Percentiles rank a stretch among this genome's conserved stretches.
phyloP scores from a whole-genome alignment of 1,139 yeast genomes.

The Hyphopichia khmerensis region DNA sequence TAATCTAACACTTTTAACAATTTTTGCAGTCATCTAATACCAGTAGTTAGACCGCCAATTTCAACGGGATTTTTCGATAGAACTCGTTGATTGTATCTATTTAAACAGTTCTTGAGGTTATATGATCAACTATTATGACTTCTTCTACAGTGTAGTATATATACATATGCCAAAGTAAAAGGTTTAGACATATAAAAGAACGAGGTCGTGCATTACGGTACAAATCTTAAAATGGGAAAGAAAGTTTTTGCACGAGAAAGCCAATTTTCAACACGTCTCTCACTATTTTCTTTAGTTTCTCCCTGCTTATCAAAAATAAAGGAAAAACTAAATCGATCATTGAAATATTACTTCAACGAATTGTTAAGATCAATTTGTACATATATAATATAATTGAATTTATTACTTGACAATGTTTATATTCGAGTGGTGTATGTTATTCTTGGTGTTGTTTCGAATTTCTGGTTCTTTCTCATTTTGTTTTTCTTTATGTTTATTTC shows the following conservation, averaged over 20 bases:
- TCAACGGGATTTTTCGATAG: no score
- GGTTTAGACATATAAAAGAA: no score
- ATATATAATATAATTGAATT: background rate
- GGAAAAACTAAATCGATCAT: background rate
- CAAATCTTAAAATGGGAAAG: background rate
- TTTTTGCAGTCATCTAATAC: background rate
- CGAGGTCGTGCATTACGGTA: background rate
- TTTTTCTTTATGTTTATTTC: no score
- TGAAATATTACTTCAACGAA: background rate
- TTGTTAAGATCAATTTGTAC: background rate
- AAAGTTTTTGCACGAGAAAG: background rate
- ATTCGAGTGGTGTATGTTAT: slow-evolving; percentile 5
- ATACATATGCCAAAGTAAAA: no score
- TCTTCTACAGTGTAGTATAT: no score
- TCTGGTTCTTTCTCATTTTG: no score
- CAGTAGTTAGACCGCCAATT: no score
- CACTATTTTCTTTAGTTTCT: background rate
- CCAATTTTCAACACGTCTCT: background rate
- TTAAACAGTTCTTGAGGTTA: no score
- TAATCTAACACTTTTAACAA: background rate
- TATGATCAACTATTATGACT: no score
- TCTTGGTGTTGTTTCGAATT: no score
- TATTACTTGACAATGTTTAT: slow-evolving; percentile 3
- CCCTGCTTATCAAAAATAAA: background rate
- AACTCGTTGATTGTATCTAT: no score